Base-by-base conservation (phyloP, 2,329 filamentous ascomycete species). In the Microthyrium microscopicum region DNA sequence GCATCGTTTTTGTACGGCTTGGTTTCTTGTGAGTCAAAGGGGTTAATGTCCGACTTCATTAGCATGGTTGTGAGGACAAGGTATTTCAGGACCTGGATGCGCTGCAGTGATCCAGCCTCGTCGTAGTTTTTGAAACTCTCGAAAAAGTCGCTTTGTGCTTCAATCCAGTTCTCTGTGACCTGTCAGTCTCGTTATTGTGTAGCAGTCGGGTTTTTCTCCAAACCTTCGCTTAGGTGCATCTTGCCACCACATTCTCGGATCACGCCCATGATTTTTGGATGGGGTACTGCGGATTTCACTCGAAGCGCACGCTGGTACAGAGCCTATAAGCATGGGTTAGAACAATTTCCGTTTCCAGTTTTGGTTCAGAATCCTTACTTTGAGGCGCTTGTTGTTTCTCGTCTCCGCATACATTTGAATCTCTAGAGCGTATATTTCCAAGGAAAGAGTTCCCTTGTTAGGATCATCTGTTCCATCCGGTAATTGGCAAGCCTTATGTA, bases 121-220 rank as follows among this genome's bases (percentile, higher is more conserved):
- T 98, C 89, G 59, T 95, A 98, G 60, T 94, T 95, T 37, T 85
- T 80, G 64, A 98, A 98, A 1, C 87, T 92, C 55, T 98, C 89
- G 55, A 94, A 94, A 57, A 98, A 98, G 61, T 95, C 89, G 46
- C 76, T 87, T 57, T 95, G 85, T 1, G 89, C 89, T 49, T 85
- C 82, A 53, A 89, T 83, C 89, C 89, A 98, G 54, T 95, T 95
- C 61, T 95, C 89, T 67, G 44, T 34, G 18, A 24, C 24, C 15
- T 19, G 17, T 21, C 27, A 28, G 21, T 38, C 2, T 15, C 19
- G 18, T 29, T 24, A 22, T 17, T 3, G n/a, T 17, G n/a, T 21
- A 15, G 18, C 18, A 26, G 21, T n/a, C 13, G 17, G 20, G 12
- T 6, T 29, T 19, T 20, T 3, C 15, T 42, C 29, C 46, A 48